These are phyloP conservation scores for Fusarium oxysporum DNA, from an alignment of 2,329 filamentous ascomycete genomes.

Conservation along the genomic window DNA sequence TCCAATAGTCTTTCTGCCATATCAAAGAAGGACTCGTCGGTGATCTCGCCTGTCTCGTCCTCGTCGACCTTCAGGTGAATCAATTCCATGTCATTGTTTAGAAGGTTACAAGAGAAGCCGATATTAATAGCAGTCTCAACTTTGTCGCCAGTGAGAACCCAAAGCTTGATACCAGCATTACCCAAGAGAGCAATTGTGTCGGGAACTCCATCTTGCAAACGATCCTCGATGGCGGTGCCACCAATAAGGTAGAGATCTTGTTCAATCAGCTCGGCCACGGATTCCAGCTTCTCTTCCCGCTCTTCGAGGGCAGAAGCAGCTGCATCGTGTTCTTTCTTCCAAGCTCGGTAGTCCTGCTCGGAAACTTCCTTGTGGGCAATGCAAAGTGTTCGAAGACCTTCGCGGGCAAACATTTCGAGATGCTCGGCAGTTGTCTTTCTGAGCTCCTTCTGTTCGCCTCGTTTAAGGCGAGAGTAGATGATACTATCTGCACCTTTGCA, in stretches of 20 bases:
- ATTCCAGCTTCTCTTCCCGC: conserved; percentile 93
- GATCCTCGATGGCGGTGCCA: conserved; percentile 96
- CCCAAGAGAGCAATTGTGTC: conserved; percentile 93
- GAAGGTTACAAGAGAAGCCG: conserved; percentile 96
- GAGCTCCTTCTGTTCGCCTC: conserved; percentile 86
- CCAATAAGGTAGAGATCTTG: conserved; percentile 88
- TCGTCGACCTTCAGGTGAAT: conserved; percentile 89
- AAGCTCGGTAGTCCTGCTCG: conserved; percentile 85
- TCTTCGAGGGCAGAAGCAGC: conserved; percentile 86
- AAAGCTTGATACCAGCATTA: conserved; percentile 95
- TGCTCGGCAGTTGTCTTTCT: conserved; percentile 89
- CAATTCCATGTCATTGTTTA: conserved; percentile 98
- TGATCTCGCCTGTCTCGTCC: conserved; percentile 65
- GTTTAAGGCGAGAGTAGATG: conserved; percentile 91
- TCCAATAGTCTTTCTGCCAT: conserved; percentile 79
- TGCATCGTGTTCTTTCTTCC: conserved; percentile 88
- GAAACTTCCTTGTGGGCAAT: conserved; percentile 85
- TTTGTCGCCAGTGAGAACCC: conserved; percentile 98
- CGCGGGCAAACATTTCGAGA: conserved; percentile 94
- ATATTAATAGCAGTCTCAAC: conserved; percentile 99
- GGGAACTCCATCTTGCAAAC: conserved; percentile 94
- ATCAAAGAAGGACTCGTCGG: conserved; percentile 63
- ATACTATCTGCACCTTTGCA: conserved; percentile 98
- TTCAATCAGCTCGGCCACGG: conserved; percentile 90
- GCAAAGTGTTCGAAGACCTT: conserved; percentile 94